A percentile compares a stretch with the other conserved stretches of the same genome.
These are phyloP conservation scores for Rhodotorula sp. DNA, from an alignment of 1,284 basidiomycete species.

Conservation along the genomic window DNA sequence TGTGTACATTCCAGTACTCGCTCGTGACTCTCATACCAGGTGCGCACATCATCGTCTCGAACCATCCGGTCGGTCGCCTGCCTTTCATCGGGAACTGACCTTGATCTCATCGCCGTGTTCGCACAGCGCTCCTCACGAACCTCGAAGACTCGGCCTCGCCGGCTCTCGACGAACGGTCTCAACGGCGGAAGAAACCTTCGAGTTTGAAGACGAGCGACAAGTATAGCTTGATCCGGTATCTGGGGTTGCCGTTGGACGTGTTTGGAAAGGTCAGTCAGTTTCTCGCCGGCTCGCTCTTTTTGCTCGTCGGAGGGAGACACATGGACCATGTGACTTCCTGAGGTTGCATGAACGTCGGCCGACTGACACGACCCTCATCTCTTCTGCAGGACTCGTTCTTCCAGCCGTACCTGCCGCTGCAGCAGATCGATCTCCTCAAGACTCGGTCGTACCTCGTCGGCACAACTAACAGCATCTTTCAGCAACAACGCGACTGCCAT, in stretches of 20 bases:
- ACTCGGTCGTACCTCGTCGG: slow-evolving; percentile 78
- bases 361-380: background rate
- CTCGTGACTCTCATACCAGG: slow-evolving; percentile 56
- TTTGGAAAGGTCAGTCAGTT: slow-evolving; percentile 48
- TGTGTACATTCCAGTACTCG: slow-evolving; percentile 98
- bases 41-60: slow-evolving; percentile 13
- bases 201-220: slow-evolving; percentile 86
- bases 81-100: slow-evolving; percentile 50
- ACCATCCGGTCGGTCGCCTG: slow-evolving; percentile 56
- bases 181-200: slow-evolving; percentile 65
- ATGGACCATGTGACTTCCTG: background rate
- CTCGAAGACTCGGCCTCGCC: slow-evolving; percentile 92
- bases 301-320: background rate
- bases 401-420: slow-evolving; percentile 94
- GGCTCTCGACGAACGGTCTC: slow-evolving; percentile 67
- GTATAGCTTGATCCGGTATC: slow-evolving; percentile 84
- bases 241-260: slow-evolving; percentile 80
- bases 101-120: slow-evolving; percentile 49
- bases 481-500: slow-evolving; percentile 77
- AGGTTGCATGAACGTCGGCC: background rate
- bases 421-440: slow-evolving; percentile 87
- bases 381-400: slow-evolving; percentile 77
- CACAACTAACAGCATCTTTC: slow-evolving; percentile 94
- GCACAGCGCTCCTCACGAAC: slow-evolving; percentile 72
- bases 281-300: background rate